Base-by-base conservation (phyloP, 2,329 filamentous ascomycete genomes). In the Cordyceps fumosorosea region DNA sequence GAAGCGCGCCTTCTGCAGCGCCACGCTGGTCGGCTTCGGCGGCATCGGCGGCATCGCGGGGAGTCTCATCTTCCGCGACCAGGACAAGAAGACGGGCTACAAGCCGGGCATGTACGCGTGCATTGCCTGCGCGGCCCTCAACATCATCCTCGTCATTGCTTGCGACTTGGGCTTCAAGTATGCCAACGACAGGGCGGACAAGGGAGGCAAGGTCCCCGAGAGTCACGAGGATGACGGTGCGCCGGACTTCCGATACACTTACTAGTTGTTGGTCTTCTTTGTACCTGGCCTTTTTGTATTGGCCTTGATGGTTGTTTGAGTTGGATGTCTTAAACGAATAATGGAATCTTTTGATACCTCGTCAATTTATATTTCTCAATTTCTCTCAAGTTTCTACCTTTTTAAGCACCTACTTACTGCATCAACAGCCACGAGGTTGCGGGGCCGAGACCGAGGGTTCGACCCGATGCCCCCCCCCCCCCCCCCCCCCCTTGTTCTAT, bases 1-100 rank as follows among this genome's bases (percentile, higher is more conserved):
- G 90, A 96, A 93, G 77, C 85, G 91, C 54, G 90, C 90, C 0
- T 87, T 95, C 67, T 88, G 85, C 72, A 89, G 85, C 63, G 89
- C 90, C 2, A 88, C 87, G 0, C 81, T 93, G 2, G 88, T 95
- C 3, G 89, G 88, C 1, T 85, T 89, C 56, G 90, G 90, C 8
- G 90, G 89, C 2, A 78, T 96, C 29, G 91, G 91, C 44, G 90
- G 91, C 40, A 95, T 95, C 65, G 84, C 84, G 1, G 89, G 89
- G 29, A 85, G 84, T 66, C 78, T 91, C 62, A 86, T 93, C 12
- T 95, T 93, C 75, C 81, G 86, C 67, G 69, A 75, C 60, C 70
- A 85, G 72, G 84, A 87, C 69, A 69, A 69, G 64, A 68, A 71
- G 10, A 81, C 81, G 0, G 73, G 73, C 3, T 87, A 87, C 71